Conservation (phyloP, 2,329 filamentous ascomycete genomes). For the Podosphaera fusca region DNA sequence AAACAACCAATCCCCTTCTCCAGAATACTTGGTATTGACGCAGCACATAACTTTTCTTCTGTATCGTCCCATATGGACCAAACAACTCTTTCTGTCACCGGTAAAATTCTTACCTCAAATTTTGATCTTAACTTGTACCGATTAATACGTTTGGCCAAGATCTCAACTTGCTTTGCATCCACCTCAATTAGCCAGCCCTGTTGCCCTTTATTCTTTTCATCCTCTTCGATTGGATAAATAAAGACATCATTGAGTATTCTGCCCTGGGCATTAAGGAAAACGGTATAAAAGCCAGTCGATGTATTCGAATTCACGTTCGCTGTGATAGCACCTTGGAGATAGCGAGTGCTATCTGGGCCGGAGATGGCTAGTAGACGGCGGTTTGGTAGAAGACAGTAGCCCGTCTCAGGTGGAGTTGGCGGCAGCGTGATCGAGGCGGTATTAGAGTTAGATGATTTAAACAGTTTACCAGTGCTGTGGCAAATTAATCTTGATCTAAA, state of each 20-base stretch:
- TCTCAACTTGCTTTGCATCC: conserved; percentile 40
- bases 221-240: conserved; percentile 36
- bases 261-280: conserved; percentile 68
- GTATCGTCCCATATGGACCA: conserved; percentile 45
- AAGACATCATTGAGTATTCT: conserved; percentile 77
- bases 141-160: conserved; percentile 48
- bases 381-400: conserved; percentile 36
- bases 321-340: conserved; percentile 74
- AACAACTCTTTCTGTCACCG: conserved; percentile 38
- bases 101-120: conserved; percentile 42
- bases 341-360: conserved; percentile 59
- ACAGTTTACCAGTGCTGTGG: too few relatives aligned
- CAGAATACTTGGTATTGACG: conserved; percentile 3
- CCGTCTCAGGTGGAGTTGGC: conserved; percentile 11
- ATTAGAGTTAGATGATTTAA: too few relatives aligned
- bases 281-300: conserved; percentile 43
- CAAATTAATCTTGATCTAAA: too few relatives aligned
- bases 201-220: conserved; percentile 2
- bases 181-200: conserved; percentile 55
- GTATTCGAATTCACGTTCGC: conserved; percentile 29
- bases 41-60: conserved; percentile 1
- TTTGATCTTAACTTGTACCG: conserved; percentile 72
- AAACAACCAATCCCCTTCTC: conserved; percentile 11
- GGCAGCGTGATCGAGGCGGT: too few relatives aligned
- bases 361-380: conserved; percentile 59